phyloP scores from a whole-genome alignment of 345 rosid species.

The Arabidopsis arenosa region DNA sequence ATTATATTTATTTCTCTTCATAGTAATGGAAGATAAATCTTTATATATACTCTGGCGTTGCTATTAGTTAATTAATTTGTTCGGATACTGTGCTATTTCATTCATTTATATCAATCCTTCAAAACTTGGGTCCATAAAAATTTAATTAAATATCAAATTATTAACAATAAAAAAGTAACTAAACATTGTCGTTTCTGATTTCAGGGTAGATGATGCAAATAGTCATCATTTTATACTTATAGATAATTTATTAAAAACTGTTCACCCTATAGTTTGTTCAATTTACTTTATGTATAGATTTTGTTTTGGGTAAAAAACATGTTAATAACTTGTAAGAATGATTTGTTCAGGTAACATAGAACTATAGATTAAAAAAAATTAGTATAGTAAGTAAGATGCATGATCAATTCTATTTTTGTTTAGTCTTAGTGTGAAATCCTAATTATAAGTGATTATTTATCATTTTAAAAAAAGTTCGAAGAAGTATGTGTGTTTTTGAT shows the following conservation, averaged over 20 bases:
- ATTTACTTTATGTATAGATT: neutral
- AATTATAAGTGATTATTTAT: no score
- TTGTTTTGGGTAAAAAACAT: no score
- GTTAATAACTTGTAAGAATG: no score
- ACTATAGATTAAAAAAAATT: no score
- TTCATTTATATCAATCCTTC: neutral
- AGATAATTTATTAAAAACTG: neutral
- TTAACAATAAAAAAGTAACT: neutral
- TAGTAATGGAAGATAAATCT: constrained; percentile 15
- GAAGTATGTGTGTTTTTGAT: no score
- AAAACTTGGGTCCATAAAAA: neutral
- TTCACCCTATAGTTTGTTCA: neutral
- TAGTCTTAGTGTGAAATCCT: no score
- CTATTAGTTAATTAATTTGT: neutral
- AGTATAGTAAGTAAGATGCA: no score
- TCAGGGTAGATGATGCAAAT: neutral
- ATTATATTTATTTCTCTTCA: neutral
- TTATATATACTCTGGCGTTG: constrained; percentile 1
- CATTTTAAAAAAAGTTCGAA: no score
- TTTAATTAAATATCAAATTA: neutral
- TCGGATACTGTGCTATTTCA: constrained; percentile 9
- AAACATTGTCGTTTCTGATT: neutral
- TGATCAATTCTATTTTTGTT: no score
- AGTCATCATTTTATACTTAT: neutral
- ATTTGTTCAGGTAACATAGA: no score